Conservation (phyloP, 805 yeast species). For the Candida mattraensis region DNA sequence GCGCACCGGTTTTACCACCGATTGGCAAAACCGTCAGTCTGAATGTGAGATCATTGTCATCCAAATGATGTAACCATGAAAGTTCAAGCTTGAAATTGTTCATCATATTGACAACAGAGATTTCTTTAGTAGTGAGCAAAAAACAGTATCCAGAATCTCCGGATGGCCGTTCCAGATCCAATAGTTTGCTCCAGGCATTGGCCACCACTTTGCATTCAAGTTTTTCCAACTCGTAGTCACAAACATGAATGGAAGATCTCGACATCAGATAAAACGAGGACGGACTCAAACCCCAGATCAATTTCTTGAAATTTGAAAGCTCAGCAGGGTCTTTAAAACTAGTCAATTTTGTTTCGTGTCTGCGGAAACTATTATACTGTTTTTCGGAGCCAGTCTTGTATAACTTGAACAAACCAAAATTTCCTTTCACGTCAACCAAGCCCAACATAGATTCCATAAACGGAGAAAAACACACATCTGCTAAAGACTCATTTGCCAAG, state of each 20-base stretch:
- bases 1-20: slow-evolving; percentile 4
- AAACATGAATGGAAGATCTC: slow-evolving; percentile 42
- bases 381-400: slow-evolving; percentile 3
- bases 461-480: slow-evolving; percentile 46
- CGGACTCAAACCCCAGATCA: slow-evolving; percentile 43
- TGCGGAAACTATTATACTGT: slow-evolving; percentile 1
- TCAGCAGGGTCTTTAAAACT: slow-evolving; percentile 47
- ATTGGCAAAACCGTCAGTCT: slow-evolving; percentile 34
- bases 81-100: slow-evolving; percentile 45
- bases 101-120: slow-evolving; percentile 51
- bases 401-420: slow-evolving; percentile 44
- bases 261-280: slow-evolving; percentile 37
- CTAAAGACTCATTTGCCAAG: slow-evolving; percentile 30
- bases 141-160: slow-evolving; percentile 40
- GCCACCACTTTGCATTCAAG: slow-evolving; percentile 43
- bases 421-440: slow-evolving; percentile 52
- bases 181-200: slow-evolving; percentile 51
- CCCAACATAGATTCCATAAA: slow-evolving; percentile 39
- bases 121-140: slow-evolving; percentile 64
- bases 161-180: slow-evolving; percentile 40
- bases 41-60: slow-evolving; percentile 54
- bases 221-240: slow-evolving; percentile 32
- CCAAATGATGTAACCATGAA: slow-evolving; percentile 73
- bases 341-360: slow-evolving; percentile 7
- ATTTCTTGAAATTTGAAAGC: slow-evolving; percentile 54